Conservation (phyloP, 768 basidiomycete species). For the Strobilomyces confusus region DNA sequence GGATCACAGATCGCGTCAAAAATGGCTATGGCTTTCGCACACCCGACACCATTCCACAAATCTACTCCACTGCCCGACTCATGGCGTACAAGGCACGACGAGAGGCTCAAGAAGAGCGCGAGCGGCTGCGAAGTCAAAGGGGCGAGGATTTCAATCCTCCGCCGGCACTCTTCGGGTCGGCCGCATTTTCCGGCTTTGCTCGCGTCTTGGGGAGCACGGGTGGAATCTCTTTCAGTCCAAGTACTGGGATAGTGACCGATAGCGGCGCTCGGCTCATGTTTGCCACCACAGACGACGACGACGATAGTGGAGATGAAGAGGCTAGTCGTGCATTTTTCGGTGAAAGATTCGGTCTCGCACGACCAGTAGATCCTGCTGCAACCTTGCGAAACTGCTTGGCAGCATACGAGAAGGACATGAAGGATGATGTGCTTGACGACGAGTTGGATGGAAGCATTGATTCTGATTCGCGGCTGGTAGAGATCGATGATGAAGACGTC, state of each 20-base stretch:
- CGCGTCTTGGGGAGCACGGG: conserved; percentile 53
- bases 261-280: conserved; percentile 54
- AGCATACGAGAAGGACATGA: conserved; percentile 54
- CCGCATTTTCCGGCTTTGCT: conserved; percentile 46
- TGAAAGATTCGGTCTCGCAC: conserved; percentile 42
- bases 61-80: conserved; percentile 66
- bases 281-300: conserved; percentile 54
- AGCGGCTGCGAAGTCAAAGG: conserved; percentile 36
- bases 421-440: conserved; percentile 34
- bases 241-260: conserved; percentile 48
- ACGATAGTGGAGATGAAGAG: conserved; percentile 53
- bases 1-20: conserved; percentile 83
- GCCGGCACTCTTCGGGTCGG: conserved; percentile 31
- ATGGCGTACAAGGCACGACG: conserved; percentile 58
- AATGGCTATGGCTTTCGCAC: conserved; percentile 73
- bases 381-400: conserved; percentile 59
- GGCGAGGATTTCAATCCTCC: conserved; percentile 28
- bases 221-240: conserved; percentile 65
- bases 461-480: conserved; percentile 23
- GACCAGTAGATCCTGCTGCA: conserved; percentile 50
- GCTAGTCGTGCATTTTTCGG: conserved; percentile 44
- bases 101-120: conserved; percentile 53
- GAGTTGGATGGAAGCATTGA: conserved; percentile 18
- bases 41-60: conserved; percentile 67
- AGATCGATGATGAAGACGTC: conserved; percentile 34